Evolutionary conservation across 208 protist genomes (phyloP).

Genomic region (Leptomonas pyrrhocoris): DNA sequence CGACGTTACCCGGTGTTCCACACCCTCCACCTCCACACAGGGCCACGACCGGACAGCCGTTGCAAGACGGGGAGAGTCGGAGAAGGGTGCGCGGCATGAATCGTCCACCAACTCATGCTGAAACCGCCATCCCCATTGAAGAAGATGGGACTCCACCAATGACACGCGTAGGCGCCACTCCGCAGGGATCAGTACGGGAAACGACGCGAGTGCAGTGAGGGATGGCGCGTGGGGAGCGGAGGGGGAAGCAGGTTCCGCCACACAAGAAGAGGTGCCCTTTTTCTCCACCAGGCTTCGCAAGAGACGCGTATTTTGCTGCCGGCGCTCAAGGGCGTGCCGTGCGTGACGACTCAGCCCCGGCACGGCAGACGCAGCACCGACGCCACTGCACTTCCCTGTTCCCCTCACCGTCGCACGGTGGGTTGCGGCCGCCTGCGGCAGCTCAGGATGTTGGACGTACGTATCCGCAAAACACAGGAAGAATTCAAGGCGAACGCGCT

Average conservation of each 20-base stretch:
- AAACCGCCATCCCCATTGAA: conserved; percentile 79
- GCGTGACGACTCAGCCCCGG: conserved; percentile 11
- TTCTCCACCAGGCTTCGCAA: neutral
- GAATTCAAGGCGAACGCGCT: conserved; percentile 74
- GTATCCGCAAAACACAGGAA: conserved; percentile 72
- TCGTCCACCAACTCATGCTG: conserved; percentile 1
- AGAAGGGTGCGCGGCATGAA: neutral
- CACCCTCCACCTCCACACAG: conserved; percentile 48
- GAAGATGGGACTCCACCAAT: conserved; percentile 40
- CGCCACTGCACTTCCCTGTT: neutral
- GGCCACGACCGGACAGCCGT: conserved; percentile 61
- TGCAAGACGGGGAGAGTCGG: neutral
- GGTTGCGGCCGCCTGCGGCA: neutral
- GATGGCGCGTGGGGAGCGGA: neutral
- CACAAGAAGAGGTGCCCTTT: neutral
- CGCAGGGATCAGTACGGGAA: conserved; percentile 36
- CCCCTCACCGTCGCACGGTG: neutral
- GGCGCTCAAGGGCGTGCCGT: conserved; percentile 11
- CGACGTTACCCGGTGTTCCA: conserved; percentile 34
- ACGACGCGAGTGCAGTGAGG: conserved; percentile 1
- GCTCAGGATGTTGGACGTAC: conserved; percentile 51
- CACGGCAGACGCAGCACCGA: no score
- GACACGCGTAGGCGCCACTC: conserved; percentile 47
- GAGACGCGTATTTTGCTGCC: conserved; percentile 8
- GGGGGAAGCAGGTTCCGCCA: neutral